phyloP scores from a whole-genome alignment of 176 grass and related monocot genomes.

The Musa acuminata region DNA sequence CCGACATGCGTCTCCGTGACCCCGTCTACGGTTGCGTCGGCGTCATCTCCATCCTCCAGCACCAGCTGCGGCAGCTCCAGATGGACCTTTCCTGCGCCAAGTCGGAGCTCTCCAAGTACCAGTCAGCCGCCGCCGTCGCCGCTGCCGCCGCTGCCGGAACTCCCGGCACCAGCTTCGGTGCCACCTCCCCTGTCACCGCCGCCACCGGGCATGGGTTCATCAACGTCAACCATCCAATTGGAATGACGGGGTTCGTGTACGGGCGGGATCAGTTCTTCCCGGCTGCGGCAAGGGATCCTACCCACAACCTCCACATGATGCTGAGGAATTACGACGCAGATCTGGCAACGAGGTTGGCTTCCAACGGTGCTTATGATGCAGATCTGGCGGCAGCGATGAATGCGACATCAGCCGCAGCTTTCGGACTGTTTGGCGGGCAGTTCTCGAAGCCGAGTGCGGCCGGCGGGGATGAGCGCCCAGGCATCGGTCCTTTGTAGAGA shows the following conservation, averaged over 20 bases:
- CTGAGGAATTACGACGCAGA: not conserved
- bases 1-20: constrained; percentile 95
- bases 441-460: constrained; percentile 8
- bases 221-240: not conserved
- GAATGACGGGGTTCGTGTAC: constrained; percentile 20
- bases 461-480: not conserved
- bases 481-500: not conserved
- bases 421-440: not conserved
- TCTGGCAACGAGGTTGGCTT: constrained; percentile 40
- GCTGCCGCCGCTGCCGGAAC: constrained; percentile 12
- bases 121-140: constrained; percentile 36
- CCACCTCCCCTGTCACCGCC: not conserved
- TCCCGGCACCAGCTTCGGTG: constrained; percentile 19
- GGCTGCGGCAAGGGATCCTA: too few species aligned
- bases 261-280: constrained; percentile 14
- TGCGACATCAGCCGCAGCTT: constrained; percentile 4
- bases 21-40: constrained; percentile 95
- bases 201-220: not conserved
- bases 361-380: constrained; percentile 57
- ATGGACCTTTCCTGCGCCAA: constrained; percentile 69
- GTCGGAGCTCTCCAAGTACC: constrained; percentile 73
- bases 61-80: constrained; percentile 88
- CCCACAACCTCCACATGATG: not conserved
- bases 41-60: constrained; percentile 96
- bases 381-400: constrained; percentile 10